phyloP scores from a whole-genome alignment of 129 eudicot species.

The Chrysanthemum seticuspe region DNA sequence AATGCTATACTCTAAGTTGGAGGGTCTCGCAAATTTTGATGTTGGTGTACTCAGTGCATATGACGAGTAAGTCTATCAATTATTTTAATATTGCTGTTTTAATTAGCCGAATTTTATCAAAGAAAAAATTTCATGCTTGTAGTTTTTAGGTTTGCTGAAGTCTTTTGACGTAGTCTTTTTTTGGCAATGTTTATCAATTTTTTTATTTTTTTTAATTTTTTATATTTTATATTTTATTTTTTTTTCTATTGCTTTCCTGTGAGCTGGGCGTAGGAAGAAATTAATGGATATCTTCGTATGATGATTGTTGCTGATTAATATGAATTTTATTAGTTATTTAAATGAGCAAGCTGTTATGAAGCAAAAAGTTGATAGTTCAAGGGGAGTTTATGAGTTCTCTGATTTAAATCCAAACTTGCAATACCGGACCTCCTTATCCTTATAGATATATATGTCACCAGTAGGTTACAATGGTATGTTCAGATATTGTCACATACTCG shows the following conservation, averaged over 20 bases:
- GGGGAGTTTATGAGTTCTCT: slow-evolving; percentile 85
- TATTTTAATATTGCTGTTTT: background rate
- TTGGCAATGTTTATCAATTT: too few relatives aligned
- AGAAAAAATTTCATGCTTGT: background rate
- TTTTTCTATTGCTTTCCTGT: too few relatives aligned
- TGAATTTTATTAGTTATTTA: slow-evolving; percentile 46
- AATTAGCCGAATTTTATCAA: background rate
- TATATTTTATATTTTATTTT: too few relatives aligned
- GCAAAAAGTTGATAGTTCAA: slow-evolving; percentile 58
- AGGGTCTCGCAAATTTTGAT: background rate
- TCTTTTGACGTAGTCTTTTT: too few relatives aligned
- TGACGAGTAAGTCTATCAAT: slow-evolving; percentile 74
- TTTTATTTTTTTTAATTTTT: too few relatives aligned
- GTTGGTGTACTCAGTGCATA: slow-evolving; percentile 38
- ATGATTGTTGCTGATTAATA: background rate
- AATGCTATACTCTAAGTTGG: background rate
- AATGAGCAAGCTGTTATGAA: slow-evolving; percentile 72
- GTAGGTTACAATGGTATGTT: too few relatives aligned
- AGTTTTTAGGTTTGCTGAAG: background rate
- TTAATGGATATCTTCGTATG: background rate
- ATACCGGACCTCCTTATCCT: too few relatives aligned
- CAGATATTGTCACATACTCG: too few relatives aligned
- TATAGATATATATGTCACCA: too few relatives aligned
- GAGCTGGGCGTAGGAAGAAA: background rate
- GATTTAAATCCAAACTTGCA: slow-evolving; percentile 46